A percentile compares a stretch with the other conserved stretches of the same genome.
phyloP scores from a whole-genome alignment of 2,329 filamentous ascomycete genomes.

The Cercospora brassicicola region DNA sequence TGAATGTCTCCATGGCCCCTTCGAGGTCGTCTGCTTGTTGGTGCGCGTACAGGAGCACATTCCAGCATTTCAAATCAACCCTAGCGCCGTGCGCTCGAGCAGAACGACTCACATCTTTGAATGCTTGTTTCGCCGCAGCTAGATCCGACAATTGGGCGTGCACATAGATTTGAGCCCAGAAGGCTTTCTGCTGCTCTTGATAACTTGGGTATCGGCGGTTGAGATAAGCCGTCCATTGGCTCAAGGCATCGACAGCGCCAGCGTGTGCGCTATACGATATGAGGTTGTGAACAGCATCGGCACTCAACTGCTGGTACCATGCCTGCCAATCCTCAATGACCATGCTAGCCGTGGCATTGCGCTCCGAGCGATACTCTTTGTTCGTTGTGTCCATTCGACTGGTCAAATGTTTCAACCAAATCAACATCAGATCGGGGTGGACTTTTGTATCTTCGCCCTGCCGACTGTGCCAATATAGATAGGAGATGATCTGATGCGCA shows the following conservation, averaged over 20 bases:
- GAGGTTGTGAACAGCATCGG: slow-evolving; percentile 22
- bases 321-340: slow-evolving; percentile 33
- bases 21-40: slow-evolving; percentile 65
- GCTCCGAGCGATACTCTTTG: slow-evolving; percentile 4
- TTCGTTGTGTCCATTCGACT: background rate
- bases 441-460: slow-evolving; percentile 11
- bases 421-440: slow-evolving; percentile 13
- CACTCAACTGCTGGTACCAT: slow-evolving; percentile 27
- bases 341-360: slow-evolving; percentile 14
- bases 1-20: slow-evolving; percentile 65
- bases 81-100: slow-evolving; percentile 23
- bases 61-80: slow-evolving; percentile 67
- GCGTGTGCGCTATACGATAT: slow-evolving; percentile 37
- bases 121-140: slow-evolving; percentile 58
- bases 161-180: slow-evolving; percentile 63
- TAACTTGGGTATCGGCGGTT: slow-evolving; percentile 26
- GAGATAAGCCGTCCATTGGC: slow-evolving; percentile 39
- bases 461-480: slow-evolving; percentile 13
- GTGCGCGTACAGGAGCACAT: slow-evolving; percentile 72
- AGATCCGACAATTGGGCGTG: slow-evolving; percentile 70
- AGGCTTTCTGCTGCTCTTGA: slow-evolving; percentile 22
- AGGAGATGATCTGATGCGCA: slow-evolving; percentile 15
- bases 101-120: slow-evolving; percentile 60
- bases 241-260: slow-evolving; percentile 39
- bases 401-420: slow-evolving; percentile 10